Evolutionary conservation across 352 stramenopile species (phyloP).

Genomic region (Phytophthora melonis): DNA sequence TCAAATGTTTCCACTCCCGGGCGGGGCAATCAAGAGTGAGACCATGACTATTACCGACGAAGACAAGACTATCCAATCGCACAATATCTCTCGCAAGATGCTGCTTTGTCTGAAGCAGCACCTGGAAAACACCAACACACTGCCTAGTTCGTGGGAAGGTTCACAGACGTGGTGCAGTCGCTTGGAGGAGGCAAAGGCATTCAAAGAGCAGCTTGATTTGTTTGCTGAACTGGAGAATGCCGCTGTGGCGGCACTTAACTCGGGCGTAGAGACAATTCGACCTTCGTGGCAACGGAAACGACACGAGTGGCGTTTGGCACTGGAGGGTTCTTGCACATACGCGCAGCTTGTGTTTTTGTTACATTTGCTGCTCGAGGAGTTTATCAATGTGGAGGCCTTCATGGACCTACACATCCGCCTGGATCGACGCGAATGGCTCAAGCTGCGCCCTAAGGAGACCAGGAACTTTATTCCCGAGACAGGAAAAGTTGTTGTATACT

Average conservation of each 20-base stretch:
- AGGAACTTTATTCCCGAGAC: conserved; percentile 84
- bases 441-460: conserved; percentile 74
- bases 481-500: conserved; percentile 75
- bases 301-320: conserved; percentile 73
- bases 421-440: conserved; percentile 81
- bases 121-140: conserved; percentile 61
- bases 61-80: conserved; percentile 52
- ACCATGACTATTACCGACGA: conserved; percentile 56
- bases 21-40: conserved; percentile 54
- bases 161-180: conserved; percentile 52
- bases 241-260: conserved; percentile 48
- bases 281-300: conserved; percentile 81
- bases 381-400: conserved; percentile 83
- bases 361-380: conserved; percentile 78
- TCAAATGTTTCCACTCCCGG: conserved; percentile 76
- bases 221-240: conserved; percentile 70
- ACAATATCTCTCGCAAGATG: conserved; percentile 66
- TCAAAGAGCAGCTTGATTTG: conserved; percentile 51
- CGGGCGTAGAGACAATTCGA: conserved; percentile 65
- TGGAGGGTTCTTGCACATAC: conserved; percentile 74
- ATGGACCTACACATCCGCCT: conserved; percentile 78
- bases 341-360: conserved; percentile 79
- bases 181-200: conserved; percentile 42
- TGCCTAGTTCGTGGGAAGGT: conserved; percentile 58
- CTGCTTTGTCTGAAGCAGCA: conserved; percentile 68